Evolutionary conservation across 768 basidiomycete genomes (phyloP), one percentile per base, ranked within the genome.

Genomic region (Dioszegia crocea): DNA sequence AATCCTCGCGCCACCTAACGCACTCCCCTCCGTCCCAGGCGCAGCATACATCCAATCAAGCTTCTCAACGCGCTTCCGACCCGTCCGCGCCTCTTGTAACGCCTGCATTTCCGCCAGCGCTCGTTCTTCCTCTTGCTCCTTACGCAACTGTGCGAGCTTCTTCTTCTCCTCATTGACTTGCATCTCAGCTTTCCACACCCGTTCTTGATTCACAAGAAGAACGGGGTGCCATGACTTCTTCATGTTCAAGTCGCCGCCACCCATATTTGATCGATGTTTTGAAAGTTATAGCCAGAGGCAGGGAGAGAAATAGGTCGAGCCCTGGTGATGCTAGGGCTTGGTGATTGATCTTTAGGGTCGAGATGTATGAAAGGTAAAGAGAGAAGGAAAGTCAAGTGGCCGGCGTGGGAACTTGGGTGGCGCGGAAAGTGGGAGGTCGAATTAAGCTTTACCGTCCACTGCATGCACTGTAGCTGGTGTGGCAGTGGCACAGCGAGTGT

Each of bases 1-100:
- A 0, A 76, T 56, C 56, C 62, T 70, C 31, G 65, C 65, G 2
- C 74, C 74, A 24, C 75, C 75, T 10, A 76, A 47, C 12, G 87
- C 76, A 72, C 91, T 92, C 53, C 80, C 87, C 61, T 82, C 86
- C 3, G 88, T 86, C 0, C 91, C 90, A 3, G 96, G 96, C 1
- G 94, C 96, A n/a, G 94, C 81, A 79, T 98, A 99, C 91, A 99
- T 94, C 96, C 96, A 99, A 76, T 99, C 96, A 48, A 99, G 77
- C 74, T 91, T 91, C 78, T 97, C 93, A 51, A 87, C 85, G 64
- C 89, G 81, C 79, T 93, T 96, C 81, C 88, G 91, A 31, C 94
- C 94, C 10, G 94, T 97, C 64, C 93, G 85, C 65, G 89, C 89
- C 75, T 94, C 92, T 76, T 98, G 94, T 57, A 99, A 78, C 51